Conservation (phyloP, 1,139 yeast species). For the Protomyces inouyei region DNA sequence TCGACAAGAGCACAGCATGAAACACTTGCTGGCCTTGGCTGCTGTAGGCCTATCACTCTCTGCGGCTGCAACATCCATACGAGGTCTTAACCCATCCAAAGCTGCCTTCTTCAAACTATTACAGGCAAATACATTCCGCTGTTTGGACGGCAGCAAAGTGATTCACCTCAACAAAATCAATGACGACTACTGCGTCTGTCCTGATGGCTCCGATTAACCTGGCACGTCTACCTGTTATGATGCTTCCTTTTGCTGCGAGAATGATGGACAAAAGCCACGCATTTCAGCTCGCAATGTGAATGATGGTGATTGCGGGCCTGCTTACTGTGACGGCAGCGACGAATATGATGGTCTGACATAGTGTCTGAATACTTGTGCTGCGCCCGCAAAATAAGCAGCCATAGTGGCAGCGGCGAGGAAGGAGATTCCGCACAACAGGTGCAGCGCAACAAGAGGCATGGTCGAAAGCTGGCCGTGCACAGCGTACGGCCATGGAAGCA, state of each 20-base stretch:
- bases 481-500: constrained; percentile 20
- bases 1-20: background rate
- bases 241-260: constrained; percentile 65
- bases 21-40: background rate
- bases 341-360: constrained; percentile 49
- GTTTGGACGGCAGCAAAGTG: constrained; percentile 25
- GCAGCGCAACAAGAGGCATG: constrained; percentile 3
- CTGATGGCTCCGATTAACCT: constrained; percentile 97
- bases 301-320: constrained; percentile 88
- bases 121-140: constrained; percentile 1
- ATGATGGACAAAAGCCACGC: constrained; percentile 55
- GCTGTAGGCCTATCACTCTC: background rate
- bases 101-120: constrained; percentile 4
- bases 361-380: constrained; percentile 59
- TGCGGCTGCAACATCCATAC: background rate
- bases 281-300: constrained; percentile 49
- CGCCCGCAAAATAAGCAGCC: constrained; percentile 43
- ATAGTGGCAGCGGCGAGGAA: constrained; percentile 23
- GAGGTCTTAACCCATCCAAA: constrained; percentile 13
- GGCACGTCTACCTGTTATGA: constrained; percentile 80
- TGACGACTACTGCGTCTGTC: constrained; percentile 91
- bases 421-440: constrained; percentile 3
- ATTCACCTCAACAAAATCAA: constrained; percentile 23
- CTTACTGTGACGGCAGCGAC: constrained; percentile 94
- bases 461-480: constrained; percentile 9